Conservation (phyloP, 2,329 filamentous ascomycete genomes). For the Exophiala oligosperma region DNA sequence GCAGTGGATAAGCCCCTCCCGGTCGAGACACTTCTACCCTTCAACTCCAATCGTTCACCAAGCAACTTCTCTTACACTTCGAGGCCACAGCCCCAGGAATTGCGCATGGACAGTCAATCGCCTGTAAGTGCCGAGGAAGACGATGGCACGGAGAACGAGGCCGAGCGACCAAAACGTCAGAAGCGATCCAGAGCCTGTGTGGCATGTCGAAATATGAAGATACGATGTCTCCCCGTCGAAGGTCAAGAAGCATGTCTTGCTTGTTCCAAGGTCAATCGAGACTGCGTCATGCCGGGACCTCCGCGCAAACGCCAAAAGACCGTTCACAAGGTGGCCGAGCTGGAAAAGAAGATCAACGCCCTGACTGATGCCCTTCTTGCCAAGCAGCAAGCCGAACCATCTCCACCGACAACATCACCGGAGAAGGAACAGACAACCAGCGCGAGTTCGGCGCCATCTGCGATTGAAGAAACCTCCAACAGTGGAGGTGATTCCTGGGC, state of each 20-base stretch:
- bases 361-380: conserved; percentile 77
- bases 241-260: conserved; percentile 59
- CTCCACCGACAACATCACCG: conserved; percentile 11
- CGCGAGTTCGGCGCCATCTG: conserved; percentile 14
- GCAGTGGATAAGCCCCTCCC: conserved; percentile 5
- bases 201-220: conserved; percentile 31
- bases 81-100: conserved; percentile 5
- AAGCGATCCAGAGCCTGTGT: conserved; percentile 28
- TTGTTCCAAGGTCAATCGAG: conserved; percentile 76
- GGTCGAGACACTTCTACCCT: conserved; percentile 11
- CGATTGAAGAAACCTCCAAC: conserved; percentile 25
- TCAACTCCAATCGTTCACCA: conserved; percentile 11
- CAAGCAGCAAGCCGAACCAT: conserved; percentile 30
- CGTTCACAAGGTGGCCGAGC: conserved; percentile 83
- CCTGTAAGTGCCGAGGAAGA: conserved; percentile 21
- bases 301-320: conserved; percentile 83
- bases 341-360: conserved; percentile 90
- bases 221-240: conserved; percentile 29
- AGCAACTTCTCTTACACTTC: conserved; percentile 8
- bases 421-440: conserved; percentile 14
- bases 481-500: conserved; percentile 12
- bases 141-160: conserved; percentile 15
- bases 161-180: conserved; percentile 22
- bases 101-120: conserved; percentile 9
- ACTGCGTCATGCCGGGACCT: conserved; percentile 74